Percentiles rank a stretch among this genome's conserved stretches.
These are phyloP conservation scores for Chalara sp. DNA, from an alignment of 2,329 filamentous ascomycete genomes.

Conservation along the genomic window DNA sequence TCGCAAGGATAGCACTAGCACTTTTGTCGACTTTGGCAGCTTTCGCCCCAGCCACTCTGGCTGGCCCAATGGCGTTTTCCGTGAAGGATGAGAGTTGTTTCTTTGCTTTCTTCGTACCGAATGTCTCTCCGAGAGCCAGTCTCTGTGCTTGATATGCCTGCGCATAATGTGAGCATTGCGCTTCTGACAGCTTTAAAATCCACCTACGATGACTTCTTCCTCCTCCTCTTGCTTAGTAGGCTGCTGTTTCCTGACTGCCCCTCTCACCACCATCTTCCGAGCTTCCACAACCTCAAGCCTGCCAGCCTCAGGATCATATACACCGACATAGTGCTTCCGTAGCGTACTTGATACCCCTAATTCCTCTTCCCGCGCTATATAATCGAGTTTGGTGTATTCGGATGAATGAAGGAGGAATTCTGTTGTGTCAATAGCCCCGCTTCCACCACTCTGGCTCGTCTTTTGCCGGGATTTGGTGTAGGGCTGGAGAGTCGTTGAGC, in stretches of 20 bases:
- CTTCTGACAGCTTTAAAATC: constrained; percentile 30
- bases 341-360: constrained; percentile 33
- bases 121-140: constrained; percentile 56
- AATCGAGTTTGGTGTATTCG: constrained; percentile 50
- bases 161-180: not conserved
- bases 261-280: constrained; percentile 56
- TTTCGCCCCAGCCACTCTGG: constrained; percentile 21
- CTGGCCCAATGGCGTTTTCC: constrained; percentile 58
- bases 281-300: constrained; percentile 55
- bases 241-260: constrained; percentile 49
- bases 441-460: constrained; percentile 15
- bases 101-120: constrained; percentile 81
- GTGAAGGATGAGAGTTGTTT: constrained; percentile 65
- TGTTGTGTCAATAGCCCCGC: constrained; percentile 24
- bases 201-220: constrained; percentile 32
- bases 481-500: constrained; percentile 24
- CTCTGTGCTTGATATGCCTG: too few species aligned
- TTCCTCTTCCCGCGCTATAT: constrained; percentile 49
- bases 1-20: constrained; percentile 53
- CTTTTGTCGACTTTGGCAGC: constrained; percentile 48
- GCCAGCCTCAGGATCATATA: constrained; percentile 55
- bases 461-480: constrained; percentile 25
- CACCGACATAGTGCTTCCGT: constrained; percentile 57
- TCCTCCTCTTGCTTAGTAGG: constrained; percentile 40
- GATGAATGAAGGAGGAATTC: constrained; percentile 53